Base-by-base conservation (phyloP, 441 rosid species). In the Adansonia grandidieri region DNA sequence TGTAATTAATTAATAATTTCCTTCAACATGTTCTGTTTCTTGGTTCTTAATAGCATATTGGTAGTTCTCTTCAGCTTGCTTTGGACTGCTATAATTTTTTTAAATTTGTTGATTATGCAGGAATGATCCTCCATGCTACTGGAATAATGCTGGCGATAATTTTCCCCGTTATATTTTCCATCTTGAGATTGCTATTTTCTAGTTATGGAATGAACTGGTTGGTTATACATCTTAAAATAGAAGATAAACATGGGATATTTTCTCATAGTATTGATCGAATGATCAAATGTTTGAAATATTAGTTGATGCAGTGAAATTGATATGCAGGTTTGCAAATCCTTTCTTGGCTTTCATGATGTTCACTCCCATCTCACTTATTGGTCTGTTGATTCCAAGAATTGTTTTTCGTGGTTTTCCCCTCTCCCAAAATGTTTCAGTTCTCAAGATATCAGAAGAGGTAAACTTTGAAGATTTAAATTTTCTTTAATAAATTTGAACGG, bases 261-360 rank as follows among this genome's bases (percentile, higher is more conserved):
- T 58, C 40, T 19, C 42, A 6, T 44, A 10, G 11, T 28, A n/a
- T 54, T 75, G n/a, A n/a, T 47, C 62, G 20, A 47, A 48, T 9
- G 17, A 37, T 72, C 14, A 62, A 44, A 75, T 48, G 71, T 62
- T 17, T 11, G 51, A 58, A 63, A 78, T 67, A 65, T 48, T 28
- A 63, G 42, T 76, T 74, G 65, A 56, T 22, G 11, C 56, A 48
- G 51, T 75, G 63, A 50, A 72, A 53, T 68, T 71, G 62, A 50
- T 84, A 80, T 89, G 92, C 92, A 97, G 99, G 99, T 97, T 92
- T 86, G 93, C 98, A 78, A 88, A 88, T 85, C 93, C 98, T 77
- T 91, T 81, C 84, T 84, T 97, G 84, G 98, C 98, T 66, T 95
- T 87, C 83, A 65, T 89, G 87, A 89, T 95, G 97, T 97, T 97